A percentile compares a stretch with the other conserved stretches of the same genome.
phyloP scores from a whole-genome alignment of 768 basidiomycete genomes.

The Dioszegia aurantiaca region DNA sequence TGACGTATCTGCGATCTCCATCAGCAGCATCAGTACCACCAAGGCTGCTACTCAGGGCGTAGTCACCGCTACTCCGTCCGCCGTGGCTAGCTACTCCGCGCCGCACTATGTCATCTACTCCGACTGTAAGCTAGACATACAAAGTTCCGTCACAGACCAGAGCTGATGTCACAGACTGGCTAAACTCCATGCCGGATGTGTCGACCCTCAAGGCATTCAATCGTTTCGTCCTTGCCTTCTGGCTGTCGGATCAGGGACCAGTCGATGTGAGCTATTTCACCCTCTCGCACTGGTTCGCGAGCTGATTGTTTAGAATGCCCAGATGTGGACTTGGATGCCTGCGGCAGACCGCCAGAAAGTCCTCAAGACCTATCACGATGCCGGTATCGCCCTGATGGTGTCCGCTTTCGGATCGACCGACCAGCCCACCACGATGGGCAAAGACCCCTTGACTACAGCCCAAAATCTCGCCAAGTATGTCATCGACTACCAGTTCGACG shows the following conservation, averaged over 20 bases:
- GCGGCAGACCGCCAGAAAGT: conserved; percentile 55
- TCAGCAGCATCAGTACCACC: conserved; percentile 3
- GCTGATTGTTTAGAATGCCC: conserved; percentile 21
- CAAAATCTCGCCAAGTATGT: conserved; percentile 68
- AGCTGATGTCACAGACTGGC: conserved; percentile 30
- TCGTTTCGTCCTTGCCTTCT: conserved; percentile 51
- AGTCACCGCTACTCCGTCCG: conserved; percentile 3
- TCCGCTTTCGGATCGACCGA: conserved; percentile 63
- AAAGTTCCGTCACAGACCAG: too few species aligned
- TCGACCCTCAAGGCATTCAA: conserved; percentile 37
- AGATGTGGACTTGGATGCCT: conserved; percentile 30
- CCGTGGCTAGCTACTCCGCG: conserved; percentile 16
- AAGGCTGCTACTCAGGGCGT: conserved; percentile 1
- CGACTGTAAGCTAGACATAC: conserved; percentile 28
- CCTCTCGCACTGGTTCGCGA: neutral
- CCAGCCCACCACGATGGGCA: conserved; percentile 59
- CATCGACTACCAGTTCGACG: conserved; percentile 62
- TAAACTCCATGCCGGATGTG: conserved; percentile 42
- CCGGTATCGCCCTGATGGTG: conserved; percentile 64
- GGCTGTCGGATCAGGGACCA: conserved; percentile 45
- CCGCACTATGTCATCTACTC: conserved; percentile 47
- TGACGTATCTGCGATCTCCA: conserved; percentile 1
- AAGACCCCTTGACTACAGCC: conserved; percentile 64
- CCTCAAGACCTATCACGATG: conserved; percentile 60
- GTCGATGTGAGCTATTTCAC: conserved; percentile 26